Evolutionary conservation across 192 early-diverging fungal species (phyloP), one percentile per base, ranked within the genome.

Genomic region (Gonapodya prolifera): DNA sequence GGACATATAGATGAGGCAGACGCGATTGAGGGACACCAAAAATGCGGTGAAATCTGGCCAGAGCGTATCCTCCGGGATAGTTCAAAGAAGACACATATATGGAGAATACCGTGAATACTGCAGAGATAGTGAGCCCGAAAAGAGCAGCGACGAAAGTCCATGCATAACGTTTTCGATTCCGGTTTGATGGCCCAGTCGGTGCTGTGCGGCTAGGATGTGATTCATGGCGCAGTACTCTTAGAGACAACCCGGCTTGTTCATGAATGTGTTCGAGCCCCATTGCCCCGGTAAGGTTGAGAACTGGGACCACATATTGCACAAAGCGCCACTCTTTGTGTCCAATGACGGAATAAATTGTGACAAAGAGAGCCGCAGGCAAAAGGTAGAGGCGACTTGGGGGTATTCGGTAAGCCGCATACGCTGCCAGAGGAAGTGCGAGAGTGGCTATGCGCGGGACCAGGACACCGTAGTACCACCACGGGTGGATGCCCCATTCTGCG

Each of bases 311-410:
- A 31, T 96, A 94, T 0, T 97, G 81, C 0, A 99, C 87, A 80
- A 99, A 99, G 17, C 97, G 85, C 94, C 94, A 96, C 79, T 99
- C 97, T 81, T 99, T 99, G 83, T 98, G 97, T 16, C 87, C 87
- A 35, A 95, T 85, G 18, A 16, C 28, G 23, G 94, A 96, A 75
- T 94, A 94, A 1, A 88, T 33, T 0, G 78, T 70, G 13, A 95
- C 84, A 77, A 89, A 94, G 0, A 84, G 80, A 1, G 86, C 2
- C 1, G 83, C 83, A 0, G 93, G 91, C 13, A 83, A 34, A 1
- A 92, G 80, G 2, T 92, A 81, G 16, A 83, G 83, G 18, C 86
- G 79, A 1, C 84, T 82, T 30, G 89, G 84, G 1, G 1, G 75
- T 77, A 91, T 88, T 0, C 70, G 35, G 8, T 86, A 34, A 0